Percentiles rank a stretch among this genome's conserved stretches.
Evolutionary conservation across 1,284 basidiomycete species (phyloP).

Genomic region (Fistulina hepatica): DNA sequence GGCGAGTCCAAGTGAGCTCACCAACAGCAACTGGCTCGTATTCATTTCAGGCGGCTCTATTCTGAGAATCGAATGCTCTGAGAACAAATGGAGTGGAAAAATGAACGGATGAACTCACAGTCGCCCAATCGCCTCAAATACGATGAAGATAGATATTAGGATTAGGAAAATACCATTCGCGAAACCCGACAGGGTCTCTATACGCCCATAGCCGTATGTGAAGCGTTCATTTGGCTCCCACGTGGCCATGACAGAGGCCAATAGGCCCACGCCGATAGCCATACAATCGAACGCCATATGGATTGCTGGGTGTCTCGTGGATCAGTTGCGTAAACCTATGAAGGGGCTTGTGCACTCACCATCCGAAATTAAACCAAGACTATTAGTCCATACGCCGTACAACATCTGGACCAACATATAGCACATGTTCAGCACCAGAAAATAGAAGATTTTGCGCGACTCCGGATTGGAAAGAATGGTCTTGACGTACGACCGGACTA

Average conservation of each 20-base stretch:
- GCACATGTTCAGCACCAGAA: constrained; percentile 86
- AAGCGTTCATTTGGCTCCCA: constrained; percentile 94
- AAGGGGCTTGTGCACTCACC: too few relatives aligned
- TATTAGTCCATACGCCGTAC: constrained; percentile 97
- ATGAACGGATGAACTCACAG: constrained; percentile 46
- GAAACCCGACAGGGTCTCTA: constrained; percentile 98
- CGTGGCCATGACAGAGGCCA: constrained; percentile 95
- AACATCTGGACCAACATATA: constrained; percentile 96
- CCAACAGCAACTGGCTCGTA: constrained; percentile 84
- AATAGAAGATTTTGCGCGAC: constrained; percentile 94
- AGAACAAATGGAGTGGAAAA: background rate
- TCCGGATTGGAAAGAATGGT: constrained; percentile 86
- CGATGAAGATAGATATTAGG: constrained; percentile 94
- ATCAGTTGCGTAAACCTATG: constrained; percentile 1
- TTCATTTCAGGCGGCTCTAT: constrained; percentile 98
- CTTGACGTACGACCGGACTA: constrained; percentile 70
- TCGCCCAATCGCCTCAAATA: constrained; percentile 95
- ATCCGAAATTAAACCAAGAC: constrained; percentile 92
- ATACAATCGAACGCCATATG: constrained; percentile 99
- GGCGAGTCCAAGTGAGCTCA: constrained; percentile 80
- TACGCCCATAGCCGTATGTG: constrained; percentile 97
- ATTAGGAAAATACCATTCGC: constrained; percentile 97
- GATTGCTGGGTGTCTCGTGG: constrained; percentile 55
- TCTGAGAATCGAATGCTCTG: constrained; percentile 29
- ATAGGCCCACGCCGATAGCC: constrained; percentile 91